Conservation (phyloP, 108 stramenopile species). For the Cyclotella atomus region DNA sequence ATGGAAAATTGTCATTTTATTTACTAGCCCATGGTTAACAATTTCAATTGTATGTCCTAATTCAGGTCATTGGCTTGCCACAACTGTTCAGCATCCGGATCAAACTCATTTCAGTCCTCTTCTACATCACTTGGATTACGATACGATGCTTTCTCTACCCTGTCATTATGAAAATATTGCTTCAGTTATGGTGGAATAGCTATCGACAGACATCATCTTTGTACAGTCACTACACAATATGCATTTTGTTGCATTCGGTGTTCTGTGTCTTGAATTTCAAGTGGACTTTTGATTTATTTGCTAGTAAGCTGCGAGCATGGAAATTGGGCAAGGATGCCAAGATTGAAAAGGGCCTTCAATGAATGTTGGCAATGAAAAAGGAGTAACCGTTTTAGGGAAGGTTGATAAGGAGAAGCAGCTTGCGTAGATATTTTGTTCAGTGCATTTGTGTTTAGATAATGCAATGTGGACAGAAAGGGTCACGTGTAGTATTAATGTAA, state of each 20-base stretch:
- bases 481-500: too few relatives aligned
- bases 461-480: too few relatives aligned
- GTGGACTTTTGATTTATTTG: conserved; percentile 85
- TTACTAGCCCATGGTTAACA: background rate
- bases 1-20: background rate
- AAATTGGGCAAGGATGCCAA: conserved; percentile 35
- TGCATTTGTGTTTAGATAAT: too few relatives aligned
- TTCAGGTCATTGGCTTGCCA: conserved; percentile 58
- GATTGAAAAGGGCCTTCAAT: conserved; percentile 52
- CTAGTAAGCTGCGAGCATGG: conserved; percentile 60
- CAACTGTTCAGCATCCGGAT: conserved; percentile 74
- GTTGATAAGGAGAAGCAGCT: too few relatives aligned
- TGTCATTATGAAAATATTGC: conserved; percentile 46
- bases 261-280: conserved; percentile 83
- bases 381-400: too few relatives aligned
- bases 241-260: conserved; percentile 62
- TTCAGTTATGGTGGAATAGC: conserved; percentile 23
- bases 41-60: background rate
- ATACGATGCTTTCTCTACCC: conserved; percentile 78
- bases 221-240: conserved; percentile 38
- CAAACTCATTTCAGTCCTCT: conserved; percentile 80
- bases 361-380: too few relatives aligned
- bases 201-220: conserved; percentile 36
- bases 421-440: too few relatives aligned
- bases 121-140: conserved; percentile 76